phyloP scores from a whole-genome alignment of 176 grass and related monocot species.

The Rhynchospora breviuscula region DNA sequence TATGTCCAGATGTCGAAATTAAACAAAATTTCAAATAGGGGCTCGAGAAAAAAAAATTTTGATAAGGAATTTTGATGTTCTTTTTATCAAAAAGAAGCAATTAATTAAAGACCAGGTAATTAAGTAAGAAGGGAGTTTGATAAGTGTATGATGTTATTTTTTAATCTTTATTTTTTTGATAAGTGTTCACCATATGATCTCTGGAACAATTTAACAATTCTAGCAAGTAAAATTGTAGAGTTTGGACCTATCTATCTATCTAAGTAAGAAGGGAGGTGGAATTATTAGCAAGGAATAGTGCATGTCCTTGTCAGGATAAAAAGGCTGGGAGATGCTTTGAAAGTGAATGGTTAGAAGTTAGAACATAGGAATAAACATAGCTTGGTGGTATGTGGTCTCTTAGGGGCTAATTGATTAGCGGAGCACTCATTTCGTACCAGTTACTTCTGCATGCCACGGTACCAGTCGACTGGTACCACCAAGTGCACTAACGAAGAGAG shows the following conservation, averaged over 20 bases:
- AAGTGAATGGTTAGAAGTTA: slow-evolving; percentile 28
- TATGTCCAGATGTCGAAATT: too few relatives aligned
- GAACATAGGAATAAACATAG: background rate
- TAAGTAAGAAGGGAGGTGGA: slow-evolving; percentile 2
- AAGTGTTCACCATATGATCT: too few relatives aligned
- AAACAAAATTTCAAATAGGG: too few relatives aligned
- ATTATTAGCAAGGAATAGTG: slow-evolving; percentile 37
- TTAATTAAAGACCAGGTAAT: too few relatives aligned
- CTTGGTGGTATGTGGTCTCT: background rate
- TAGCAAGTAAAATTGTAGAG: background rate
- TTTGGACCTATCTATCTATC: background rate
- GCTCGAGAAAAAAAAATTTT: too few relatives aligned
- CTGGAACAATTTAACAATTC: background rate
- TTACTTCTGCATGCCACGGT: background rate
- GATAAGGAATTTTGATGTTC: too few relatives aligned
- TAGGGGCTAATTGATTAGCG: background rate
- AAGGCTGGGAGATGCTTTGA: slow-evolving; percentile 43
- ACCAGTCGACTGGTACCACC: background rate
- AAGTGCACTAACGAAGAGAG: background rate
- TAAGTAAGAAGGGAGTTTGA: too few relatives aligned
- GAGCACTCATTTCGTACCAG: background rate
- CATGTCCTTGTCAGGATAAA: slow-evolving; percentile 61
- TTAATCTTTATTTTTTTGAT: too few relatives aligned
- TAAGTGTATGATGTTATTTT: too few relatives aligned
- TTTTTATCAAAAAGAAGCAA: too few relatives aligned